Evolutionary conservation across 2,329 filamentous ascomycete species (phyloP).

Genomic region (Xylaria sp.): DNA sequence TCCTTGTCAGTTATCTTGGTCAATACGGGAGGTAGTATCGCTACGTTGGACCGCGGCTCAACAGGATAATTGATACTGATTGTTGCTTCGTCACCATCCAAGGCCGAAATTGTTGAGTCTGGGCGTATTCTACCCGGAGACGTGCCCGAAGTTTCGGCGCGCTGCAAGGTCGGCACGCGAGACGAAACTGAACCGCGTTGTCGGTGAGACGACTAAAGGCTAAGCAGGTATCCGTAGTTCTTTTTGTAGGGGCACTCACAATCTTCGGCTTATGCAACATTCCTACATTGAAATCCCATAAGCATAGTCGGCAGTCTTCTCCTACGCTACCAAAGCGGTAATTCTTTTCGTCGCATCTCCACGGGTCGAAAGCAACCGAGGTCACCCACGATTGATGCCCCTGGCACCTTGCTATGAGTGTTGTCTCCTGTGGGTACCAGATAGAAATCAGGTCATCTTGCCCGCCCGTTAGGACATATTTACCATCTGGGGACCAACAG

Average conservation of each 20-base stretch:
- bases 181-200: conserved; percentile 62
- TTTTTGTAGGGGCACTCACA: conserved; percentile 56
- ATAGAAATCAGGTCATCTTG: conserved; percentile 97
- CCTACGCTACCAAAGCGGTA: conserved; percentile 97
- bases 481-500: conserved; percentile 96
- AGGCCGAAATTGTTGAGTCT: conserved; percentile 68
- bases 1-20: conserved; percentile 86
- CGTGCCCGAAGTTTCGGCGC: conserved; percentile 66
- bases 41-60: conserved; percentile 81
- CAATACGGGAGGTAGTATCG: conserved; percentile 89
- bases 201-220: conserved; percentile 55
- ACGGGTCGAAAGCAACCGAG: conserved; percentile 91
- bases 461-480: conserved; percentile 92
- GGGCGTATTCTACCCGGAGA: conserved; percentile 67
- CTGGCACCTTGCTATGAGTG: conserved; percentile 88
- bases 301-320: conserved; percentile 84
- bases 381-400: conserved; percentile 97
- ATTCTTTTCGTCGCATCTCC: conserved; percentile 93
- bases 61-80: conserved; percentile 76
- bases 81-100: conserved; percentile 55
- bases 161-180: conserved; percentile 54
- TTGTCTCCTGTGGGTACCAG: conserved; percentile 85
- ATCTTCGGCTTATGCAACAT: conserved; percentile 93
- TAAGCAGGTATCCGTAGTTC: not conserved
- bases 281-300: conserved; percentile 98